Conservation (phyloP, 345 rosid species). For the Capsella bursapastoris region DNA sequence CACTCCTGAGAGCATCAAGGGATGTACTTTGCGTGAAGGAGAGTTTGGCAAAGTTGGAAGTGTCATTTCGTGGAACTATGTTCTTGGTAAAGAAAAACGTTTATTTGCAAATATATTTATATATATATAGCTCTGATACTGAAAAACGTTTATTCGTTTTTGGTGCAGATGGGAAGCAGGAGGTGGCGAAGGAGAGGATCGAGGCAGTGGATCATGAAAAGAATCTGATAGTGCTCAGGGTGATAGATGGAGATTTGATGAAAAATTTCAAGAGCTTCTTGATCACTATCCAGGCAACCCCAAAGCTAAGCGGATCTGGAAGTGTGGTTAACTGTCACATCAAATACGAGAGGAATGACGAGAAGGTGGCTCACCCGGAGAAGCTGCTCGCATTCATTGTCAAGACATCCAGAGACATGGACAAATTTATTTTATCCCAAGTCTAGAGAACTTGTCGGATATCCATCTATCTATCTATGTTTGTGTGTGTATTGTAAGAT, state of each 20-base stretch:
- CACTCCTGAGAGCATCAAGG: conserved; percentile 39
- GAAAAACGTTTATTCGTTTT: neutral
- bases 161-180: conserved; percentile 32
- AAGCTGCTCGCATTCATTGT: neutral
- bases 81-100: conserved; percentile 36
- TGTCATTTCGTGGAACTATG: conserved; percentile 46
- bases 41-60: conserved; percentile 49
- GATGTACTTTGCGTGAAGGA: conserved; percentile 48
- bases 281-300: conserved; percentile 8
- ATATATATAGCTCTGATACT: neutral
- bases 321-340: conserved; percentile 36
- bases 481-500: neutral
- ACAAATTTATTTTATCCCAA: conserved; percentile 9
- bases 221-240: neutral
- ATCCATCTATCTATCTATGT: conserved; percentile 10
- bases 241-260: conserved; percentile 28
- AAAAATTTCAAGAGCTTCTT: conserved; percentile 34
- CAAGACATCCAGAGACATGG: conserved; percentile 18
- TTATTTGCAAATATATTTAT: neutral
- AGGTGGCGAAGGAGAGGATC: conserved; percentile 5
- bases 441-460: conserved; percentile 9
- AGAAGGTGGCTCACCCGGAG: conserved; percentile 35
- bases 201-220: conserved; percentile 15
- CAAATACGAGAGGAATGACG: conserved; percentile 23
- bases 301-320: conserved; percentile 27